Percentiles rank a stretch among this genome's conserved stretches.
phyloP scores from a whole-genome alignment of 345 rosid genomes.

The Dipteronia sinensis region DNA sequence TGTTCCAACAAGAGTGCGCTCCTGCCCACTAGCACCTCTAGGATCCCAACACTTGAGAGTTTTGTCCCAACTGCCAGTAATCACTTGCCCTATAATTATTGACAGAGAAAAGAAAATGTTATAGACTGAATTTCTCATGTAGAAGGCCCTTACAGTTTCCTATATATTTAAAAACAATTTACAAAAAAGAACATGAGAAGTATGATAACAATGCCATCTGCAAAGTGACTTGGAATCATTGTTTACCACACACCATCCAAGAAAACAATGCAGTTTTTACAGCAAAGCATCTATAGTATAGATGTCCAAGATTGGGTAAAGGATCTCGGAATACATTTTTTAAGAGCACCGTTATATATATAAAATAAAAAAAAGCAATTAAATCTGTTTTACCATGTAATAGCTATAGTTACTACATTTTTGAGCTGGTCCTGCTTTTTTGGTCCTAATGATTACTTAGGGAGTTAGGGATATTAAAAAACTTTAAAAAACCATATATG shows the following conservation, averaged over 20 bases:
- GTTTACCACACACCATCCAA: not conserved
- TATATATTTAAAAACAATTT: not conserved
- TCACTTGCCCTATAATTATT: constrained; percentile 73
- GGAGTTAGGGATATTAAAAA: not conserved
- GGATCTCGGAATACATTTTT: not conserved
- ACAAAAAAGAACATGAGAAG: not conserved
- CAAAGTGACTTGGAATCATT: not conserved
- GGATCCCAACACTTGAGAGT: constrained; percentile 97
- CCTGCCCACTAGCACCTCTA: constrained; percentile 91
- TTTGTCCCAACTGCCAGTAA: constrained; percentile 96
- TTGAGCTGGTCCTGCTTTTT: not conserved
- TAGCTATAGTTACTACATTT: not conserved
- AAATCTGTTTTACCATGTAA: not conserved
- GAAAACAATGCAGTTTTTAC: not conserved
- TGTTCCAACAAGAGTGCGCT: constrained; percentile 79
- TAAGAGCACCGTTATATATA: not conserved
- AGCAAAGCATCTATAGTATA: not conserved
- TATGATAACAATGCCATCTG: not conserved
- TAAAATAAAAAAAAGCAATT: not conserved
- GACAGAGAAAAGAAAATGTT: constrained; percentile 8
- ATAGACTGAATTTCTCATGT: not conserved
- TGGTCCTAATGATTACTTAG: not conserved
- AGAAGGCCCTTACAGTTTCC: not conserved
- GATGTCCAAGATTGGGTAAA: not conserved
- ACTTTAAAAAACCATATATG: not conserved